These are phyloP conservation scores for Thermothielavioides terrestris DNA, from an alignment of 495 filamentous ascomycete genomes.

Conservation along the genomic window DNA sequence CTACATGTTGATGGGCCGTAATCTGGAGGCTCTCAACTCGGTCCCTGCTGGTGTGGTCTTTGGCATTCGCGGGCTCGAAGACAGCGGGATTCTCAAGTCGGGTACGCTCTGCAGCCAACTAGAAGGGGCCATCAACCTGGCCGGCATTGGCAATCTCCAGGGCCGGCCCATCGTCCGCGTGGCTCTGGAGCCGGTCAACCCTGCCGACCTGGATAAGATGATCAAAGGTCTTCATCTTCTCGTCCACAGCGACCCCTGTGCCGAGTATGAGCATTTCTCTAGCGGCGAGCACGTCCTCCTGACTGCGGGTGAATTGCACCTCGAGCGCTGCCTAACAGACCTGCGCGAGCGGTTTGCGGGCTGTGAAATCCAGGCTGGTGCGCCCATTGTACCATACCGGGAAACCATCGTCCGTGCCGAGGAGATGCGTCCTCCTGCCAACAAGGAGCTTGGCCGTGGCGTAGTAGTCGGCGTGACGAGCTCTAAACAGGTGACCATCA, in stretches of 20 bases:
- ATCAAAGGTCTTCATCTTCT: constrained; percentile 78
- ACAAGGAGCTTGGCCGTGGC: constrained; percentile 82
- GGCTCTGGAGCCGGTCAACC: constrained; percentile 81
- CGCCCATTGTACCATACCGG: constrained; percentile 90
- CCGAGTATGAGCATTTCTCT: constrained; percentile 85
- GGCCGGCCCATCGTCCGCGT: constrained; percentile 90
- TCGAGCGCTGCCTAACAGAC: constrained; percentile 92
- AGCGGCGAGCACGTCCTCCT: constrained; percentile 93
- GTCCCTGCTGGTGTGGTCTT: constrained; percentile 94
- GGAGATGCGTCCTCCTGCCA: constrained; percentile 84
- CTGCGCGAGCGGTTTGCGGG: constrained; percentile 85
- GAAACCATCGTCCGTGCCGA: constrained; percentile 79
- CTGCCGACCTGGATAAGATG: constrained; percentile 86
- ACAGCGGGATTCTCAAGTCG: constrained; percentile 77
- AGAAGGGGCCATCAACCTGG: constrained; percentile 84
- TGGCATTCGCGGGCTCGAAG: constrained; percentile 88
- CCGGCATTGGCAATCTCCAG: constrained; percentile 63
- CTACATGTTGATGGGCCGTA: constrained; percentile 93
- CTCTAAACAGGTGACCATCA: constrained; percentile 76
- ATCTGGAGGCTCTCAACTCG: constrained; percentile 70
- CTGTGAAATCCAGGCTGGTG: constrained; percentile 90
- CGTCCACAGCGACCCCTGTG: constrained; percentile 92
- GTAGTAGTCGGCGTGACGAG: constrained; percentile 63
- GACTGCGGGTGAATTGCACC: constrained; percentile 88
- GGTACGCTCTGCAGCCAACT: constrained; percentile 88